These are phyloP conservation scores for Penicillium silybi DNA, from an alignment of 495 filamentous ascomycete species.

Conservation along the genomic window DNA sequence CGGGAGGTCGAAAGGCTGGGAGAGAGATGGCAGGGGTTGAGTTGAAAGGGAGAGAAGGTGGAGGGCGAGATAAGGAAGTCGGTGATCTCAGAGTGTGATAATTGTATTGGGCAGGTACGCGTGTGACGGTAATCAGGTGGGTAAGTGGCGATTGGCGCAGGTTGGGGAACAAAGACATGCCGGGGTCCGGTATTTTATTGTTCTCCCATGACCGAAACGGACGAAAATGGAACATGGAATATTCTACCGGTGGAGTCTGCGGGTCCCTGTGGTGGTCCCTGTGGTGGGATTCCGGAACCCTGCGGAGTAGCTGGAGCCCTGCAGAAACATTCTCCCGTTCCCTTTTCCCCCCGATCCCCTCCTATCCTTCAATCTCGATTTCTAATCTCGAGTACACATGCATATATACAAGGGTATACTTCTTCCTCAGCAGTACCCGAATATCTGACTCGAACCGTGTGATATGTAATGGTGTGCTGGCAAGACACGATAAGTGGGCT, in stretches of 20 bases:
- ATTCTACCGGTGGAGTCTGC: conserved; percentile 25
- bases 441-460: background rate
- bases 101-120: conserved; percentile 32
- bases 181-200: conserved; percentile 3
- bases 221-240: conserved; percentile 14
- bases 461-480: background rate
- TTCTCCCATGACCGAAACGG: background rate
- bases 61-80: conserved; percentile 20
- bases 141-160: background rate
- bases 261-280: too few species aligned
- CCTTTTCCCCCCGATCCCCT: too few species aligned
- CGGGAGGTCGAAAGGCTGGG: background rate
- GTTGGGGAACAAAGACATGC: conserved; percentile 7
- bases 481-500: conserved; percentile 6
- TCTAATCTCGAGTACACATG: too few species aligned
- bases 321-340: background rate
- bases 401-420: too few species aligned
- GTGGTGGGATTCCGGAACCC: background rate
- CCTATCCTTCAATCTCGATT: background rate
- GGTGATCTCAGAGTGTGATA: conserved; percentile 25
- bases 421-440: background rate
- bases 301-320: background rate
- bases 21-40: background rate
- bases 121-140: conserved; percentile 19
- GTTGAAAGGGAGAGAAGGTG: background rate